Evolutionary conservation across 139 green algal species (phyloP).

Genomic region (Micromonas pusilla): DNA sequence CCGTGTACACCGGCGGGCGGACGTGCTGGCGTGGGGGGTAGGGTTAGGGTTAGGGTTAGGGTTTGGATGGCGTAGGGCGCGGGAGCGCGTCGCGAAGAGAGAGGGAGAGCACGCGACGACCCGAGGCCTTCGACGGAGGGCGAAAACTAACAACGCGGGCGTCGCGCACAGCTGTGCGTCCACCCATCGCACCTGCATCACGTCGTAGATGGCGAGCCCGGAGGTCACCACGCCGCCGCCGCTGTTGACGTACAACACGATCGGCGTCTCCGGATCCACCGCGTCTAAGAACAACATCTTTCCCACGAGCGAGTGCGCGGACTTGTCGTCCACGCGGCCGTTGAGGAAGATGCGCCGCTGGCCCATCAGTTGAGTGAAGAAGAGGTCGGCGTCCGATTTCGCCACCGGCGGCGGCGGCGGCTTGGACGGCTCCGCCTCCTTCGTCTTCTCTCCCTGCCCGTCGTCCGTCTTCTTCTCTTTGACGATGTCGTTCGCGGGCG

Average conservation of each 20-base stretch:
- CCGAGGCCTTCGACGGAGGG: too few relatives aligned
- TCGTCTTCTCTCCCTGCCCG: not conserved
- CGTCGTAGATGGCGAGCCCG: slow-evolving; percentile 96
- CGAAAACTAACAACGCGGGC: too few relatives aligned
- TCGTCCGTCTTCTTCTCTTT: not conserved
- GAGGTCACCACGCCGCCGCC: slow-evolving; percentile 83
- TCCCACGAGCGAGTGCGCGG: not conserved
- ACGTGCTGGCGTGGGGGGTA: too few relatives aligned
- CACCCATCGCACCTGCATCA: slow-evolving; percentile 68
- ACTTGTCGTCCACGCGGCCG: not conserved
- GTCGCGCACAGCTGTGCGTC: slow-evolving; percentile 81
- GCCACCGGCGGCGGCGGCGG: not conserved
- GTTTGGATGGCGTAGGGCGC: too few relatives aligned
- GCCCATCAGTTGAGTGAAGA: not conserved
- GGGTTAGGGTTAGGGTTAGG: too few relatives aligned
- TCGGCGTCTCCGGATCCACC: not conserved
- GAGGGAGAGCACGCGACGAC: too few relatives aligned
- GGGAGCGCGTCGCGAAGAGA: too few relatives aligned
- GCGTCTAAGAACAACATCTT: slow-evolving; percentile 19
- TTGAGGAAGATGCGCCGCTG: slow-evolving; percentile 12
- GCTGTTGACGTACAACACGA: slow-evolving; percentile 93
- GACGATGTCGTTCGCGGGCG: not conserved
- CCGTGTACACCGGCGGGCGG: slow-evolving; percentile 71
- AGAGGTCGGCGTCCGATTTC: not conserved
- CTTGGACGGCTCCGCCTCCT: not conserved